Base-by-base conservation (phyloP, 805 yeast species). In the Metschnikowia lunata region DNA sequence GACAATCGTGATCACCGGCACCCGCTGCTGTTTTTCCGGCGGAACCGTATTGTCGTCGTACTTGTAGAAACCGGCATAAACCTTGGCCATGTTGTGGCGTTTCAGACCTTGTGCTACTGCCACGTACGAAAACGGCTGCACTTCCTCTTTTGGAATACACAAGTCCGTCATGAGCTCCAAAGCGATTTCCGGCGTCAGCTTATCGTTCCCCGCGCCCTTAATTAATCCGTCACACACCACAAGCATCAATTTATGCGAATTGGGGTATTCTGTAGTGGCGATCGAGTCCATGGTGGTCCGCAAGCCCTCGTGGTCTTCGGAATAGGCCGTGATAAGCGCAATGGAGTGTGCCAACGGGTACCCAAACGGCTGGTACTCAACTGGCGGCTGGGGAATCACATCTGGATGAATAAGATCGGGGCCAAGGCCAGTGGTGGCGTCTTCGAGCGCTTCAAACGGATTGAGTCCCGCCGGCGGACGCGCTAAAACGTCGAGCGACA, bases 1-100 rank as follows among this genome's bases (percentile, higher is more conserved):
- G 28, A 87, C 95, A 55, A 90, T 72, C 28, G 83, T 70, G 18
- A 90, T 60, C 52, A 89, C 72, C 1, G 97, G 97, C 23, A 86
- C 86, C 51, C 88, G 76, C 61, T 86, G 90, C 66, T 91, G 98
- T 55, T 85, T 85, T 49, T 85, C 90, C 1, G 69, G 67, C 2
- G 91, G 87, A 36, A 89, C 81, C 1, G 91, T 85, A 3, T 66
- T 58, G 51, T 85, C 85, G 56, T 87, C 82, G 60, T 90, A 93
- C 54, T 83, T 83, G 69, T 93, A 93, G 62, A 87, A 93, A 0
- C 99, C 99, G 10, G 96, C 83, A 59, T 88, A 91, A 2, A 91
- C 89, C 65, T 90, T 91, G 27, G 99, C 97, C 96, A 90, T 89
- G 62, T 93, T 93, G 61, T 93, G 99, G 62, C 99, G 83, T 68